Evolutionary conservation across 768 basidiomycete species (phyloP), one percentile per base, ranked within the genome.

Genomic region (Trametes cingulata): DNA sequence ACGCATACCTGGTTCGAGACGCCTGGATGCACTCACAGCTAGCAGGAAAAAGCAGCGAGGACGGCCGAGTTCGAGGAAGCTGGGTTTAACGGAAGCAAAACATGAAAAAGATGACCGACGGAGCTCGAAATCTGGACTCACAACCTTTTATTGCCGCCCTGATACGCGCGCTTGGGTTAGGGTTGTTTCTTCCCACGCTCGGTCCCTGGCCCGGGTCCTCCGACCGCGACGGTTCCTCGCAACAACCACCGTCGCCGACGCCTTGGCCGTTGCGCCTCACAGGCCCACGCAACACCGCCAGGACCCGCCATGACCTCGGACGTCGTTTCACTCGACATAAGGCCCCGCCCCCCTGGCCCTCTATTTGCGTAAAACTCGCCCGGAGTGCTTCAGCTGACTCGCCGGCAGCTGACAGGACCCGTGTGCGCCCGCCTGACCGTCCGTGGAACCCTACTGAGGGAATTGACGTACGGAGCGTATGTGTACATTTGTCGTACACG

Each of bases 31-130:
- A 53, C 56, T 55, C 61, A 55, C 61, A 51, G 56, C 61, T 58
- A n/a, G 56, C 56, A 55, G 61, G 43, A 39, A 41, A 51, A 50
- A 54, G 56, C 56, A 63, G 56, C 61, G 52, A 55, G 52, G 61
- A 63, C 22, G 56, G 36, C 61, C 61, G 56, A 63, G 61, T 52
- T 49, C 57, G 56, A 63, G 57, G 61, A 63, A 63, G 61, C 55
- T 43, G 48, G 29, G 25, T 25, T 54, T 58, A 58, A 63, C 61
- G 56, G 52, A 55, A 50, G 40, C 52, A 63, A 63, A 63, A 63
- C 61, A 63, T 63, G 61, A 63, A 63, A 62, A 63, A 58, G 56
- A 46, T 49, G 47, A 50, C 40, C 45, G 56, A 46, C 61, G 61
- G 56, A 63, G 61, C 55, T 43, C 12, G 41, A 63, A 52, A 43